Evolutionary conservation across 768 basidiomycete species (phyloP).

Genomic region (Mycena kentingensis): DNA sequence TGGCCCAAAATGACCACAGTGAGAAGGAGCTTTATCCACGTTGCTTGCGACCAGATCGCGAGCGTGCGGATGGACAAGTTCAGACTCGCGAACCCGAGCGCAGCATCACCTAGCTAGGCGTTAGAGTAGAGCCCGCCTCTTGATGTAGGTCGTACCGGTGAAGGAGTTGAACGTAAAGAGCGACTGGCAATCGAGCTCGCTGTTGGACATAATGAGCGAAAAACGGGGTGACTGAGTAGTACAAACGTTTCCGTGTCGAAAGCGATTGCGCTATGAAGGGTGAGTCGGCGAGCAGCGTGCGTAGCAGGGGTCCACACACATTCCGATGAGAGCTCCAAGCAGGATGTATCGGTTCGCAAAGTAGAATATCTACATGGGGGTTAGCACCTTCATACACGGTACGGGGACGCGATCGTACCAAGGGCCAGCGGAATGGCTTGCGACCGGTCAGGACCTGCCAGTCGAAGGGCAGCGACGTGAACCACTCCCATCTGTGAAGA

Average conservation of each 20-base stretch:
- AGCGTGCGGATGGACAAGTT: constrained; percentile 54
- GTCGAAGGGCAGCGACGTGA: constrained; percentile 51
- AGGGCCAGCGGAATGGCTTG: constrained; percentile 47
- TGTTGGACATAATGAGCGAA: constrained; percentile 20
- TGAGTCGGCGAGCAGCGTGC: neutral
- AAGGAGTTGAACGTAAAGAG: constrained; percentile 65
- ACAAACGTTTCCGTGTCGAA: constrained; percentile 50
- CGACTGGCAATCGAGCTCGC: constrained; percentile 59
- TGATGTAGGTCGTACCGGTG: no score
- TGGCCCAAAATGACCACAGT: constrained; percentile 44
- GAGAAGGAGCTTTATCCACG: constrained; percentile 35
- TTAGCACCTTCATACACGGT: constrained; percentile 1
- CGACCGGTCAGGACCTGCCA: constrained; percentile 43
- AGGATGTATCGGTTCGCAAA: constrained; percentile 47
- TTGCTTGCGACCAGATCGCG: constrained; percentile 35
- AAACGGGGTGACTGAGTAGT: neutral
- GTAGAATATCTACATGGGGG: constrained; percentile 40
- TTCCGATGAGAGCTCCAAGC: constrained; percentile 44
- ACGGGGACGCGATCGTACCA: constrained; percentile 31
- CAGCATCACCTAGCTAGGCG: no score
- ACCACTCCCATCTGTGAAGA: constrained; percentile 62
- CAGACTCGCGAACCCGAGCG: constrained; percentile 53
- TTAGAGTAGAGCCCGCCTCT: no score
- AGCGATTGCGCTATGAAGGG: constrained; percentile 46
- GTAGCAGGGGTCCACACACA: constrained; percentile 33